A percentile compares a stretch with the other conserved stretches of the same genome.
Conservation (phyloP, 2,329 filamentous ascomycete species). For the Harringtonia lauricola region DNA sequence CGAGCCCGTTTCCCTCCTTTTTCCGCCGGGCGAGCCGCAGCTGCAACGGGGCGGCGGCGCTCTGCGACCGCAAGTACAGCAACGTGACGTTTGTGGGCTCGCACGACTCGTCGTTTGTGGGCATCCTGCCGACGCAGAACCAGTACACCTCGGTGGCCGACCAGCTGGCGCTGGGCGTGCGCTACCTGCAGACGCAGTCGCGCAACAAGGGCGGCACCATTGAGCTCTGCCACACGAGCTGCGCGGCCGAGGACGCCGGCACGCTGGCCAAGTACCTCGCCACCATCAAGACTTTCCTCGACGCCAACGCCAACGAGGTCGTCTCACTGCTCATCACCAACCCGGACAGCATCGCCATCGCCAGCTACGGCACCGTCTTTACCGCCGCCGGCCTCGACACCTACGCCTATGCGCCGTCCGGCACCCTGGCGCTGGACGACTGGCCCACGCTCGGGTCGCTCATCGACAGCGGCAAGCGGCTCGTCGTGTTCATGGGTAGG, state of each 20-base stretch:
- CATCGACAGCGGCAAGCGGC: constrained; percentile 49
- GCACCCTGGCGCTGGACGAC: constrained; percentile 29
- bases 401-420: constrained; percentile 43
- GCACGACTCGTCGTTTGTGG: constrained; percentile 56
- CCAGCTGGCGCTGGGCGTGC: constrained; percentile 51
- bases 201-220: constrained; percentile 40
- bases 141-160: constrained; percentile 46
- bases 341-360: constrained; percentile 42
- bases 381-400: constrained; percentile 40
- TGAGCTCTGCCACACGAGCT: constrained; percentile 55
- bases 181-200: constrained; percentile 54
- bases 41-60: constrained; percentile 48
- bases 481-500: constrained; percentile 61
- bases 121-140: constrained; percentile 41
- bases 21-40: constrained; percentile 5
- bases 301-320: constrained; percentile 46
- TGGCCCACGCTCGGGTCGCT: constrained; percentile 62
- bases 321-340: constrained; percentile 55
- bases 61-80: constrained; percentile 47
- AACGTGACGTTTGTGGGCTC: constrained; percentile 51
- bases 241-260: constrained; percentile 47
- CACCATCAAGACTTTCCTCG: constrained; percentile 49
- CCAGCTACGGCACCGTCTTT: constrained; percentile 44
- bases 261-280: constrained; percentile 41
- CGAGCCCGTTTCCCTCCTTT: too few species aligned